Conservation (phyloP, 805 yeast genomes). For the Dipodascus geniculatus region DNA sequence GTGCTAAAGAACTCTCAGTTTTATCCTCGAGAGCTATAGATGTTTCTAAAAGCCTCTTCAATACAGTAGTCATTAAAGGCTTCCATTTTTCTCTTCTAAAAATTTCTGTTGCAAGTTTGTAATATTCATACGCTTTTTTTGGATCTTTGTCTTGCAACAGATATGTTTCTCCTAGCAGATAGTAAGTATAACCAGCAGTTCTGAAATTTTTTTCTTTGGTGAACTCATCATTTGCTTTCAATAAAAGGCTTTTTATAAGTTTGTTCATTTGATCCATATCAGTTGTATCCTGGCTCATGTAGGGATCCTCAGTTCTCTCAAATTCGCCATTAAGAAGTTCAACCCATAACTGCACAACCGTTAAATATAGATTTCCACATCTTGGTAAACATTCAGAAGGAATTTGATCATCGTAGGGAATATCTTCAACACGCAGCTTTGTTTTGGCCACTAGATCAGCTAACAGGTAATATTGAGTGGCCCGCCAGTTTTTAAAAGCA, state of each 20-base stretch:
- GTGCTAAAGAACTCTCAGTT: slow-evolving; percentile 7
- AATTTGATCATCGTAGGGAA: slow-evolving; percentile 22
- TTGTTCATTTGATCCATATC: slow-evolving; percentile 3
- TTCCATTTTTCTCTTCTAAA: slow-evolving; percentile 35
- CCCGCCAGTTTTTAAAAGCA: slow-evolving; percentile 39
- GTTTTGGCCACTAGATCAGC: slow-evolving; percentile 43
- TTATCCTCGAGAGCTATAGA: slow-evolving; percentile 8
- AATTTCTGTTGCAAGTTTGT: slow-evolving; percentile 27
- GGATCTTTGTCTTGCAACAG: slow-evolving; percentile 22
- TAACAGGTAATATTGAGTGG: slow-evolving; percentile 53
- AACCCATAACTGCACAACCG: slow-evolving; percentile 8
- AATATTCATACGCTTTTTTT: slow-evolving; percentile 33
- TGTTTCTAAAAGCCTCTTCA: slow-evolving; percentile 31
- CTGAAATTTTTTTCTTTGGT: slow-evolving; percentile 28
- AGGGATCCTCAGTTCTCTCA: slow-evolving; percentile 9
- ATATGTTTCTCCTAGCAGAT: slow-evolving; percentile 41
- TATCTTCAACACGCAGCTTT: slow-evolving; percentile 35
- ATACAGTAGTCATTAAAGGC: slow-evolving; percentile 23
- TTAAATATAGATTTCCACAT: slow-evolving; percentile 13
- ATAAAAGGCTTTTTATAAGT: slow-evolving; percentile 12
- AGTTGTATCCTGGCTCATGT: slow-evolving; percentile 12
- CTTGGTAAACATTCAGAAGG: slow-evolving; percentile 12
- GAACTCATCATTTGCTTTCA: slow-evolving; percentile 9
- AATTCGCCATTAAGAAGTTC: neutral
- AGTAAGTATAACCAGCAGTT: slow-evolving; percentile 33